Evolutionary conservation across 1,139 yeast species (phyloP).

Genomic region (Lodderomyces theae): DNA sequence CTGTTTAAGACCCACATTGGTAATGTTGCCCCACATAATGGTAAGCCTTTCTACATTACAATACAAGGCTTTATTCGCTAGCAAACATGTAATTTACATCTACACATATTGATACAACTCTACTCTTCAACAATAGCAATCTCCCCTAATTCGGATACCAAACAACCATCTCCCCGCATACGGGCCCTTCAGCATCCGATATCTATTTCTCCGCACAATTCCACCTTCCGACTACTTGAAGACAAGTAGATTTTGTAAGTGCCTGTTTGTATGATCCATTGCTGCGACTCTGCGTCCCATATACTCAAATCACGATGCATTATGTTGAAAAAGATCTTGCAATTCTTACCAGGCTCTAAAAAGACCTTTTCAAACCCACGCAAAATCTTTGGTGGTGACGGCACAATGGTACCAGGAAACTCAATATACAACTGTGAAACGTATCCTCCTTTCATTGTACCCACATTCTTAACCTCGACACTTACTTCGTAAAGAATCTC

Average conservation of each 20-base stretch:
- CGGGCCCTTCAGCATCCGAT: constrained; percentile 30
- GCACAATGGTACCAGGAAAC: constrained; percentile 43
- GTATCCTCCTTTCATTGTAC: constrained; percentile 48
- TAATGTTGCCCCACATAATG: too few species aligned
- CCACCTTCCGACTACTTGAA: constrained; percentile 51
- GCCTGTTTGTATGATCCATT: constrained; percentile 63
- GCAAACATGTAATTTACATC: too few species aligned
- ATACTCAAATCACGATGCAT: constrained; percentile 55
- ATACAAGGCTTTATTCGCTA: too few species aligned
- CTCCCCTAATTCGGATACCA: too few species aligned
- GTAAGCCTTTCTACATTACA: too few species aligned
- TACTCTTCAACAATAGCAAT: too few species aligned
- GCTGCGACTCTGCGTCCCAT: constrained; percentile 58
- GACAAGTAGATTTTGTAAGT: constrained; percentile 53
- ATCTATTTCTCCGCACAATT: constrained; percentile 47
- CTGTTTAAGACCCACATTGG: too few species aligned
- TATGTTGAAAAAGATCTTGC: constrained; percentile 43
- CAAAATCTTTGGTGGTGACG: constrained; percentile 50
- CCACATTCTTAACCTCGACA: constrained; percentile 50
- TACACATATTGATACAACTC: too few species aligned
- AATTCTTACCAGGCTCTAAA: constrained; percentile 42
- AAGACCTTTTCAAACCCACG: constrained; percentile 61
- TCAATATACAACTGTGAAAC: constrained; percentile 60
- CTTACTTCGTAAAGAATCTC: constrained; percentile 46
- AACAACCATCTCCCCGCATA: not conserved